These are phyloP conservation scores for Colletotrichum spinosum DNA, from an alignment of 2,329 filamentous ascomycete species.

Conservation along the genomic window DNA sequence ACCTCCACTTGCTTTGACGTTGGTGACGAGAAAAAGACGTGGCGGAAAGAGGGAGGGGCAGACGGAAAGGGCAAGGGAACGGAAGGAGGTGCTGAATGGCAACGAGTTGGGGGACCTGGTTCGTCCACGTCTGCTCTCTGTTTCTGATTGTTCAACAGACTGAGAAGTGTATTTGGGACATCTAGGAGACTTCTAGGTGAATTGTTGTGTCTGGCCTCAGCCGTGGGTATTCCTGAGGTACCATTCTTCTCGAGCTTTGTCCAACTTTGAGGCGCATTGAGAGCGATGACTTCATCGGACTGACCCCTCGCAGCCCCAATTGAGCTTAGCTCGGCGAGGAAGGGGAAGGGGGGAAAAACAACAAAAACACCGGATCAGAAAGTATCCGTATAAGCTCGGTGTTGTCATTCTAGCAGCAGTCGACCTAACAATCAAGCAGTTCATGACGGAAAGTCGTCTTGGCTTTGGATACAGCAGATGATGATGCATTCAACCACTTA, in stretches of 20 bases:
- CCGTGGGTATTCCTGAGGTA: no score
- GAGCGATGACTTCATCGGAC: constrained; percentile 31
- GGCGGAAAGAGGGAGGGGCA: neutral
- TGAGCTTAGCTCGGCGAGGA: constrained; percentile 6
- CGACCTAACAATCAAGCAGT: constrained; percentile 8
- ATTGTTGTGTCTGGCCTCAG: no score
- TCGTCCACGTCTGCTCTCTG: no score
- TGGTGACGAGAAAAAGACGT: constrained; percentile 1
- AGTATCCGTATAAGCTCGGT: constrained; percentile 1
- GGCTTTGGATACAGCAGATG: neutral
- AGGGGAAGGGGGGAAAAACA: neutral
- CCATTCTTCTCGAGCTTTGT: neutral
- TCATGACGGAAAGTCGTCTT: neutral
- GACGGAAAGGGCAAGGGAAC: neutral
- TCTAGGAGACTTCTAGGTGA: no score
- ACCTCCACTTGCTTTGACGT: neutral
- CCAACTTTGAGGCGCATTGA: constrained; percentile 10
- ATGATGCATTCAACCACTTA: neutral
- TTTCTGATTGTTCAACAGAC: no score
- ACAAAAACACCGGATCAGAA: neutral
- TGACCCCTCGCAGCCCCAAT: constrained; percentile 5
- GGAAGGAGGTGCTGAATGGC: constrained; percentile 13
- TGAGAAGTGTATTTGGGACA: no score
- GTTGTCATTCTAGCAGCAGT: constrained; percentile 3
- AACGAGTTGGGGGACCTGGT: no score